Conservation (phyloP, 495 filamentous ascomycete species). For the Aspergillus heteromorphus region DNA sequence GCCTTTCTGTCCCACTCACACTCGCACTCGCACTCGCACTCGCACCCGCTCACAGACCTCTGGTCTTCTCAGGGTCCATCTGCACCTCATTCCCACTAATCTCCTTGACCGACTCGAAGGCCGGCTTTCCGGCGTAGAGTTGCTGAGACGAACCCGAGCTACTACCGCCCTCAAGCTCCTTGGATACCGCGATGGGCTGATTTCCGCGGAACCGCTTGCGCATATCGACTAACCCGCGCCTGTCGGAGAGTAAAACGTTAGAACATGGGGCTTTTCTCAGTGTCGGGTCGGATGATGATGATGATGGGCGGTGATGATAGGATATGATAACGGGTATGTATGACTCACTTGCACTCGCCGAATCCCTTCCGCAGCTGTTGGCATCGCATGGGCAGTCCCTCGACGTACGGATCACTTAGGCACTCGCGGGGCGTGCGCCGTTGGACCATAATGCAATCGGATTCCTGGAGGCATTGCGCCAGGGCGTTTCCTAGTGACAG, state of each 20-base stretch:
- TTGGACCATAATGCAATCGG: constrained; percentile 89
- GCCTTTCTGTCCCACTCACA: neutral
- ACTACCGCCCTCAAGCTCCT: constrained; percentile 55
- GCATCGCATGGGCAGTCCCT: constrained; percentile 77
- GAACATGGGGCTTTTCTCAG: no score
- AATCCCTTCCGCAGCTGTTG: constrained; percentile 91
- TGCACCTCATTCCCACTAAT: constrained; percentile 42
- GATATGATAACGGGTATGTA: neutral
- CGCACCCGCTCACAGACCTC: constrained; percentile 31
- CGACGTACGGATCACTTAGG: constrained; percentile 68
- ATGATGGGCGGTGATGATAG: no score
- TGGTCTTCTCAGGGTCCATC: constrained; percentile 48
- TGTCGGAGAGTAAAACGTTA: constrained; percentile 9
- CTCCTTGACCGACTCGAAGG: constrained; percentile 53
- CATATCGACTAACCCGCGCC: constrained; percentile 94
- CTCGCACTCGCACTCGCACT: no score
- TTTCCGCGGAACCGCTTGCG: constrained; percentile 98
- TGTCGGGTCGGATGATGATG: no score
- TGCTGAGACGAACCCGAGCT: constrained; percentile 44
- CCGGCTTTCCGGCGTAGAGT: constrained; percentile 74
- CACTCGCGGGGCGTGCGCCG: constrained; percentile 84
- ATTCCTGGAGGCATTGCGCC: constrained; percentile 88
- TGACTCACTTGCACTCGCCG: constrained; percentile 75
- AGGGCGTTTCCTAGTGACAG: constrained; percentile 69
- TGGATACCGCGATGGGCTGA: constrained; percentile 64